These are phyloP conservation scores for Oidiodendron maius DNA, from an alignment of 495 filamentous ascomycete genomes.

Conservation along the genomic window DNA sequence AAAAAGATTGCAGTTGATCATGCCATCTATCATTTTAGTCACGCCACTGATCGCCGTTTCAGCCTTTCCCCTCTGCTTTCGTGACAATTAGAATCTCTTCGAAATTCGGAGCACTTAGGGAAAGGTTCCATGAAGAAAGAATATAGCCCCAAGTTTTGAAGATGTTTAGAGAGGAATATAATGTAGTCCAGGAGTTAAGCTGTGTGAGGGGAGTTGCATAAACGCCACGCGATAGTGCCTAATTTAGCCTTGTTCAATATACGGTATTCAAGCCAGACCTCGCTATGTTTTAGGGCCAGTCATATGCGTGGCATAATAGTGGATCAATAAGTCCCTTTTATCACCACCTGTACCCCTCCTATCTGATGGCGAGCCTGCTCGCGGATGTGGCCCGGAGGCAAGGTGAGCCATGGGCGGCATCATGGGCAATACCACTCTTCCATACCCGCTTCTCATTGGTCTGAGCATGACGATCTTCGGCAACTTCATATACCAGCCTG, in stretches of 20 bases:
- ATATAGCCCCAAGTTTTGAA: conserved; percentile 14
- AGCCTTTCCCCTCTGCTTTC: conserved; percentile 6
- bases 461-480: not conserved
- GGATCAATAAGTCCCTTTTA: not conserved
- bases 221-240: not conserved
- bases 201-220: conserved; percentile 6
- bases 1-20: too few species aligned
- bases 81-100: conserved; percentile 1
- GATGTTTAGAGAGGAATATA: conserved; percentile 13
- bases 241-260: not conserved
- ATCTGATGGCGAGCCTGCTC: not conserved
- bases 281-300: not conserved
- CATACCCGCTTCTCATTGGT: not conserved
- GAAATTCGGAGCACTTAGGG: conserved; percentile 1
- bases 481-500: not conserved
- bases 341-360: not conserved
- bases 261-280: not conserved
- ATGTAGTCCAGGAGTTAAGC: conserved; percentile 11
- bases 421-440: not conserved
- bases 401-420: not conserved
- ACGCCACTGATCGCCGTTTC: not conserved
- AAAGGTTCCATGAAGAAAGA: not conserved
- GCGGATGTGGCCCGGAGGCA: not conserved
- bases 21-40: too few species aligned
- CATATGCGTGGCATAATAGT: not conserved